Base-by-base conservation (phyloP, 441 rosid species). In the Hypseocharis bilobata region DNA sequence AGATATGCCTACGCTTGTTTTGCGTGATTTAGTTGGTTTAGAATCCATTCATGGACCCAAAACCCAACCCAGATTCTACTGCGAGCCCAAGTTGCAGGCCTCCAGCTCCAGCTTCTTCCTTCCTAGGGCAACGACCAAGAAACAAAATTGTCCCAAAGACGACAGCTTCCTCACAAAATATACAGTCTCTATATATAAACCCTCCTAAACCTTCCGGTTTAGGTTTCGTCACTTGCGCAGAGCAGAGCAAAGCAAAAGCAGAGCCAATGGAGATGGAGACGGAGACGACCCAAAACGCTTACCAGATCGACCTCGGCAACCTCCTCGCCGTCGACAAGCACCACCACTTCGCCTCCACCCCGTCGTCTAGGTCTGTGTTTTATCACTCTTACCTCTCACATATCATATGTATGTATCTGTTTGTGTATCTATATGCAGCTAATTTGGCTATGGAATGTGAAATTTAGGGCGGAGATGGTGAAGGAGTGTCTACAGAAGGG, bases 291-390 rank as follows among this genome's bases (percentile, higher is more conserved):
- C 70, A 74, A 17, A 78, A 65, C 26, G 63, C 65, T 36, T 59
- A 68, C 67, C 81, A 82, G 69, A 67, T 90, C 1, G 94, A 92
- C 83, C 77, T 88, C 42, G 96, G 96, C 2, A 78, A 86, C 78
- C 92, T 90, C 49, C 49, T 85, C 73, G 94, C 85, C 66, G 85
- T 78, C 67, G 81, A 89, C 71, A 73, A 84, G 7, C 75, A 70
- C 67, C 87, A 83, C 68, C 71, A 65, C 16, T 83, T 85, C 52
- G 25, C 82, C 6, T 77, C 98, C 60, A 51, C 77, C 1, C 84
- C 94, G 32, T 66, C 88, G 63, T 80, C 96, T 63, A 92, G 98
- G 98, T 90, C 69, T 25, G 49, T n/a, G 36, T 30, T 28, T 68
- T 19, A 8, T n/a, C 14, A 0, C 4, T 14, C 38, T 20, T 14